Evolutionary conservation across 495 filamentous ascomycete genomes (phyloP).

Genomic region (Penicillium bovifimosum): DNA sequence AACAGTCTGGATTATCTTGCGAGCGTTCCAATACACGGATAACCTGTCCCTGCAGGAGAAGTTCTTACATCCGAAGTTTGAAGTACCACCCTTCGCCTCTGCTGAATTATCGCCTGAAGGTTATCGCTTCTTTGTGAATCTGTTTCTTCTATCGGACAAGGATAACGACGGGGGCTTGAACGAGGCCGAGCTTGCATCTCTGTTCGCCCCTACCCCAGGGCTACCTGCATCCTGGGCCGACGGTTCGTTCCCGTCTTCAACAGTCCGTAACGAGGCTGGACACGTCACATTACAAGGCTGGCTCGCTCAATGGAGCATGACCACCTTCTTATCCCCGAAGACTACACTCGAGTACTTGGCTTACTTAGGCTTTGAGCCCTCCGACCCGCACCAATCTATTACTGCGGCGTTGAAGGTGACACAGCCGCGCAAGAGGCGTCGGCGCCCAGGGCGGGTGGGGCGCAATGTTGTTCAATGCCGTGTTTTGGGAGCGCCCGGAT

Average conservation of each 20-base stretch:
- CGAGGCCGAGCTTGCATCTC: conserved; percentile 68
- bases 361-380: conserved; percentile 81
- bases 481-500: conserved; percentile 74
- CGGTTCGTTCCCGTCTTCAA: conserved; percentile 88
- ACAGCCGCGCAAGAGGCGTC: conserved; percentile 77
- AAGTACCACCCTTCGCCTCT: conserved; percentile 83
- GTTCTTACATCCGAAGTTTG: conserved; percentile 91
- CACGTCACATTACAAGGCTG: conserved; percentile 95
- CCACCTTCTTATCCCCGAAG: conserved; percentile 90
- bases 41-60: conserved; percentile 81
- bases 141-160: conserved; percentile 91
- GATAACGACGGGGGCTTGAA: conserved; percentile 96
- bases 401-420: conserved; percentile 86
- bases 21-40: conserved; percentile 96
- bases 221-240: conserved; percentile 82
- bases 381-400: conserved; percentile 59
- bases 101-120: conserved; percentile 92
- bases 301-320: conserved; percentile 99
- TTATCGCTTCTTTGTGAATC: conserved; percentile 95
- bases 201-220: conserved; percentile 93
- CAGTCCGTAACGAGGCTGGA: conserved; percentile 90
- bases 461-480: conserved; percentile 96
- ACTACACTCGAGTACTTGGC: conserved; percentile 93
- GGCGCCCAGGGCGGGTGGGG: conserved; percentile 76
- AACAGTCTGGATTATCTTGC: conserved; percentile 92